These are phyloP conservation scores for Emergomyces orientalis DNA, from an alignment of 2,329 filamentous ascomycete species.

Conservation along the genomic window DNA sequence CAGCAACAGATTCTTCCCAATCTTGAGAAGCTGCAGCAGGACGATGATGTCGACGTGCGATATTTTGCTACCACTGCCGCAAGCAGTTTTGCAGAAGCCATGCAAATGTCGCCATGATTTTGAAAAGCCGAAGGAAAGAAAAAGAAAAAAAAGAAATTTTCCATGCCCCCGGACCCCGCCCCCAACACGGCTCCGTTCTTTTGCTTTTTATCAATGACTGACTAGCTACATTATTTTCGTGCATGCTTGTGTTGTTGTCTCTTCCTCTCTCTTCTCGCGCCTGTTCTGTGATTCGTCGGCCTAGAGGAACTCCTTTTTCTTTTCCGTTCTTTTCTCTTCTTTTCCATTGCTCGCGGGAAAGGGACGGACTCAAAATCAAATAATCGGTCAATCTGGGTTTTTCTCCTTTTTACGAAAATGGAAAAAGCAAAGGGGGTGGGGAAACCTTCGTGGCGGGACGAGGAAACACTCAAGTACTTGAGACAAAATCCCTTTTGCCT, in stretches of 20 bases:
- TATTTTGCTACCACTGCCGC: slow-evolving; percentile 93
- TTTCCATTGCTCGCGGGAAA: not conserved
- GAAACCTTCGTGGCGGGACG: not conserved
- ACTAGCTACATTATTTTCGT: slow-evolving; percentile 1
- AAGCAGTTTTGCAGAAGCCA: slow-evolving; percentile 44
- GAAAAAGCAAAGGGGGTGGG: not conserved
- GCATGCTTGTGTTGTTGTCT: not conserved
- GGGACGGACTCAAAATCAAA: not conserved
- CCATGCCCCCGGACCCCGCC: no score
- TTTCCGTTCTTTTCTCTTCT: slow-evolving; percentile 11
- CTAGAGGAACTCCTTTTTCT: not conserved
- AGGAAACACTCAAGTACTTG: not conserved
- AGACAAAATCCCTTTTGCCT: not conserved
- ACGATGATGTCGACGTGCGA: slow-evolving; percentile 94
- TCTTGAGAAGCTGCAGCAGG: slow-evolving; percentile 89
- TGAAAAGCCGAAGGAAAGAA: not conserved
- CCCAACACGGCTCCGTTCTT: not conserved
- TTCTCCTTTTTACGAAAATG: not conserved
- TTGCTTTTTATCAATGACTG: not conserved
- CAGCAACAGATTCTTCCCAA: slow-evolving; percentile 79
- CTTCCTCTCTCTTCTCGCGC: not conserved
- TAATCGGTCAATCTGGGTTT: not conserved
- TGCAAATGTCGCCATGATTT: slow-evolving; percentile 44
- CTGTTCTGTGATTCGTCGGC: not conserved
- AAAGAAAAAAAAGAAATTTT: not conserved